Conservation (phyloP, 305 asterid species). For the Andrographis paniculata region DNA sequence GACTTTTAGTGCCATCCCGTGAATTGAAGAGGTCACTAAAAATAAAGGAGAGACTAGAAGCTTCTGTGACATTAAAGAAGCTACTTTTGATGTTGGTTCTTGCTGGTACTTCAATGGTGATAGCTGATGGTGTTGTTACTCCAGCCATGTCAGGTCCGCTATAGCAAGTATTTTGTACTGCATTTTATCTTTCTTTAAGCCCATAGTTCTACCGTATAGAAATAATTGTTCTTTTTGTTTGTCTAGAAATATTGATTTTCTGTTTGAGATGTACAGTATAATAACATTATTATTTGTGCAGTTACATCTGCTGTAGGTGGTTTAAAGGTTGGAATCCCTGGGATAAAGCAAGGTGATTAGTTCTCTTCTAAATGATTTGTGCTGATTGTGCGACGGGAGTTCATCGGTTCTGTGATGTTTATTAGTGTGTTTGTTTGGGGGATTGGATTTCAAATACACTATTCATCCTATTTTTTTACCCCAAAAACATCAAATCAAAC, state of each 20-base stretch:
- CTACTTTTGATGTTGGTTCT: constrained; percentile 86
- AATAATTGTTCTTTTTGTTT: constrained; percentile 12
- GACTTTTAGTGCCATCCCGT: constrained; percentile 94
- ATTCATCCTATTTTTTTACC: no score
- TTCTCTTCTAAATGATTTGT: constrained; percentile 18
- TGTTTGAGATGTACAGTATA: no score
- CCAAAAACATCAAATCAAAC: no score
- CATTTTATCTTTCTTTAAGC: constrained; percentile 17
- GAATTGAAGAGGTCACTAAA: constrained; percentile 96
- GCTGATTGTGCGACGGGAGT: no score
- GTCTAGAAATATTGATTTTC: no score
- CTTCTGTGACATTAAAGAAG: constrained; percentile 79
- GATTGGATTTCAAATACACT: no score
- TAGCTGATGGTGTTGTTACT: constrained; percentile 96
- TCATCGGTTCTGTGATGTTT: background rate
- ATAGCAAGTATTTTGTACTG: constrained; percentile 18
- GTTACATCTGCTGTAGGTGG: constrained; percentile 97
- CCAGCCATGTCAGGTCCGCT: constrained; percentile 96
- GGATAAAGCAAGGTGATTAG: constrained; percentile 64
- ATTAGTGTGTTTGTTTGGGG: no score
- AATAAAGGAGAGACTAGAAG: constrained; percentile 88
- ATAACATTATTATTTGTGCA: constrained; percentile 29
- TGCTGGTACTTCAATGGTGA: constrained; percentile 99
- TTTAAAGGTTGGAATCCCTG: constrained; percentile 81
- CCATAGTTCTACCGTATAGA: constrained; percentile 17